These are phyloP conservation scores for Pouteria glomerata DNA, from an alignment of 148 eudicot species.

Conservation along the genomic window DNA sequence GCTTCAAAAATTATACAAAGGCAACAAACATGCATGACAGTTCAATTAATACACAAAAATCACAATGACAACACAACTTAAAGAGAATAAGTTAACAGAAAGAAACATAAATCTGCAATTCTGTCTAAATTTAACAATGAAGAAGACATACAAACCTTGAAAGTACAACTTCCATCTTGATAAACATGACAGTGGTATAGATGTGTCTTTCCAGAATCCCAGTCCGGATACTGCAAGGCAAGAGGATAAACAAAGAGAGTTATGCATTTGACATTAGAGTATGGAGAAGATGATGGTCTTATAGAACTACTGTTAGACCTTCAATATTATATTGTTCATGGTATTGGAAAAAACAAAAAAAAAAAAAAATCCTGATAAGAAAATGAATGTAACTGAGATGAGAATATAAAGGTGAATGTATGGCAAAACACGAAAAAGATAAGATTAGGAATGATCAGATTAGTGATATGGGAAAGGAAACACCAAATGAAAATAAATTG, in stretches of 20 bases:
- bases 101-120: neutral
- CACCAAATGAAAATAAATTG: too few relatives aligned
- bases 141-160: slow-evolving; percentile 43
- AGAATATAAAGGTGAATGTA: too few relatives aligned
- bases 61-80: neutral
- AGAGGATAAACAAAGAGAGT: neutral
- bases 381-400: too few relatives aligned
- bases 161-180: slow-evolving; percentile 43
- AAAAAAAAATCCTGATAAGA: too few relatives aligned
- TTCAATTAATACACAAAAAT: too few relatives aligned
- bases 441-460: too few relatives aligned
- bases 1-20: neutral
- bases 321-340: too few relatives aligned
- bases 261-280: slow-evolving; percentile 2
- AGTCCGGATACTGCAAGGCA: slow-evolving; percentile 45
- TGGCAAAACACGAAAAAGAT: too few relatives aligned
- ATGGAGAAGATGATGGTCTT: neutral
- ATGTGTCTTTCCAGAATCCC: slow-evolving; percentile 56
- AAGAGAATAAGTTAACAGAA: neutral
- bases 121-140: neutral
- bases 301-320: too few relatives aligned
- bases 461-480: too few relatives aligned
- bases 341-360: too few relatives aligned
- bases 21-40: neutral
- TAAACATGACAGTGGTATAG: slow-evolving; percentile 52